Percentiles rank a stretch among this genome's conserved stretches.
phyloP scores from a whole-genome alignment of 1,284 basidiomycete genomes.

The Vanrija sp. region DNA sequence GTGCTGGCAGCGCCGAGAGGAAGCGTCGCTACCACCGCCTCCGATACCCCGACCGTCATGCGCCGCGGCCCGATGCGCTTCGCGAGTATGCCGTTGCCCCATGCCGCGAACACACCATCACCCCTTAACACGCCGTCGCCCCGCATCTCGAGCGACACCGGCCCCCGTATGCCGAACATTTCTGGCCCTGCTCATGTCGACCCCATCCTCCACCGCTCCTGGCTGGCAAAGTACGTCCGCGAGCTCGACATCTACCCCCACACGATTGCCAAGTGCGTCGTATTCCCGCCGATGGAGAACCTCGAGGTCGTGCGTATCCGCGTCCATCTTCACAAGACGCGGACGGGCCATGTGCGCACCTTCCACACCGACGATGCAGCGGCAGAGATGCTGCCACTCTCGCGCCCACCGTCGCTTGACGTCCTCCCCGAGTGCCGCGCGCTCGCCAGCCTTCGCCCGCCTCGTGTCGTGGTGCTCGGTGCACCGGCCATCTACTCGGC shows the following conservation, averaged over 20 bases:
- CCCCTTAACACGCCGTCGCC: too few relatives aligned
- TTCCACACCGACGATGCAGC: background rate
- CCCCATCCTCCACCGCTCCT: background rate
- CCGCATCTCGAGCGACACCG: too few relatives aligned
- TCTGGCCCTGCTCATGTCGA: too few relatives aligned
- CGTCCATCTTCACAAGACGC: background rate
- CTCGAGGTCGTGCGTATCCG: slow-evolving; percentile 1
- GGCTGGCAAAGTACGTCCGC: background rate
- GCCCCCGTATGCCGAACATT: too few relatives aligned
- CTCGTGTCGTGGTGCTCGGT: slow-evolving; percentile 1
- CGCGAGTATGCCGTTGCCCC: too few relatives aligned
- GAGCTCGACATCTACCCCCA: slow-evolving; percentile 2
- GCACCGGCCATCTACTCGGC: background rate
- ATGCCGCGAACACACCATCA: too few relatives aligned
- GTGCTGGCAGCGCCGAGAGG: too few relatives aligned
- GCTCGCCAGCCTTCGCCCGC: background rate
- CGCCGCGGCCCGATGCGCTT: too few relatives aligned
- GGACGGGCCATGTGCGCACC: background rate
- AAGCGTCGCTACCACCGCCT: too few relatives aligned
- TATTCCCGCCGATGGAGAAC: background rate
- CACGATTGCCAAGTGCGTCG: background rate
- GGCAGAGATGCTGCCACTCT: too few relatives aligned
- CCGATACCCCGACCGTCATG: too few relatives aligned
- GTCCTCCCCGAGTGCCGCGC: slow-evolving; percentile 2
- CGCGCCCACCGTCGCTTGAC: background rate